Conservation (phyloP, 2,329 filamentous ascomycete genomes). For the Claviceps monticola region DNA sequence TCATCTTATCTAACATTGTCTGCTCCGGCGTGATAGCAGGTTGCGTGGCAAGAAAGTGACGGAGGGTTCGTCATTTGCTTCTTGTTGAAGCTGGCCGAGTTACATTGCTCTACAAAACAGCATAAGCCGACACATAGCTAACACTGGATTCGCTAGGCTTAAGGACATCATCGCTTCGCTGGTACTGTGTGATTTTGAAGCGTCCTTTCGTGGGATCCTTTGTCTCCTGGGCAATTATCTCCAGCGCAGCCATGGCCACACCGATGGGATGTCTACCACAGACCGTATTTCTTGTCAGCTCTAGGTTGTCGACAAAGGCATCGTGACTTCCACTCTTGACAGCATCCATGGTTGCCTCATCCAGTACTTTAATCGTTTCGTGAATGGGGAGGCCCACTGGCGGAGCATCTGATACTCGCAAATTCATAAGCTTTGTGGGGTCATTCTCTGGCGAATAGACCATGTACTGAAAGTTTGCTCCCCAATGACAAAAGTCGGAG, state of each 20-base stretch:
- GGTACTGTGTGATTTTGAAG: slow-evolving; percentile 76
- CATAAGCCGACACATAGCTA: slow-evolving; percentile 89
- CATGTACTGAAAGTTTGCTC: slow-evolving; percentile 64
- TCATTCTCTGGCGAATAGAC: slow-evolving; percentile 46
- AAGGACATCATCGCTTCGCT: slow-evolving; percentile 66
- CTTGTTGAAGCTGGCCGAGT: background rate
- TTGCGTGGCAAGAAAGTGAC: background rate
- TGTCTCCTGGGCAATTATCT: slow-evolving; percentile 38
- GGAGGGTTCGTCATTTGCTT: too few relatives aligned
- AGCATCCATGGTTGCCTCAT: slow-evolving; percentile 70
- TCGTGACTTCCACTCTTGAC: slow-evolving; percentile 64
- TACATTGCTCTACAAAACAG: slow-evolving; percentile 42
- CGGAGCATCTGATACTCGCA: slow-evolving; percentile 17
- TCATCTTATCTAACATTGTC: background rate
- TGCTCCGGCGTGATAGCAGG: background rate
- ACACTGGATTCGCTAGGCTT: slow-evolving; percentile 66
- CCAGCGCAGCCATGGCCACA: slow-evolving; percentile 77
- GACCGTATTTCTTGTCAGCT: slow-evolving; percentile 73
- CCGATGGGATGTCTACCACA: slow-evolving; percentile 93
- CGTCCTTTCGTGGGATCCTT: slow-evolving; percentile 29
- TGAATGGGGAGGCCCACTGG: slow-evolving; percentile 47
- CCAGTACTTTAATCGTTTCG: slow-evolving; percentile 70
- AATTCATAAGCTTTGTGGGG: slow-evolving; percentile 25
- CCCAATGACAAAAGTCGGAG: slow-evolving; percentile 98
- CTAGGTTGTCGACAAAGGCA: slow-evolving; percentile 54